Conservation (phyloP, 805 yeast species). For the Tetrapisispora nanseiensis region DNA sequence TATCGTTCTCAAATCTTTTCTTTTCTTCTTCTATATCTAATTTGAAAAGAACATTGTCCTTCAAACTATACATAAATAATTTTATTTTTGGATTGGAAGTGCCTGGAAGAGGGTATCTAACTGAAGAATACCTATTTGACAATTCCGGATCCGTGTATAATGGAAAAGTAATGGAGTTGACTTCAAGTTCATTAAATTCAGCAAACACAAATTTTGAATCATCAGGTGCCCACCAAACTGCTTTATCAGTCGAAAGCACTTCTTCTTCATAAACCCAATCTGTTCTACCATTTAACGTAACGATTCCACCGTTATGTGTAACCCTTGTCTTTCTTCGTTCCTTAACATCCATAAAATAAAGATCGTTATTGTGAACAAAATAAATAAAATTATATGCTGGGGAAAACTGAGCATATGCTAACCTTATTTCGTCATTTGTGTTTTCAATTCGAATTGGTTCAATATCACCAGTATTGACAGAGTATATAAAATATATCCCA, state of each 20-base stretch:
- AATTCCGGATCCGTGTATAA: conserved; percentile 34
- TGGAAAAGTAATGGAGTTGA: conserved; percentile 43
- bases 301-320: conserved; percentile 40
- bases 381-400: conserved; percentile 48
- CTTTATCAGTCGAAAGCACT: conserved; percentile 46
- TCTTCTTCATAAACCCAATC: conserved; percentile 88
- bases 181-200: conserved; percentile 50
- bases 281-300: conserved; percentile 56
- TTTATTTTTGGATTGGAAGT: conserved; percentile 46
- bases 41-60: conserved; percentile 13
- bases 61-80: conserved; percentile 35
- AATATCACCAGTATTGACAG: conserved; percentile 32
- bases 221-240: conserved; percentile 68
- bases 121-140: conserved; percentile 38
- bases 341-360: conserved; percentile 38
- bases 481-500: conserved; percentile 54
- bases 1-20: conserved; percentile 31
- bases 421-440: neutral
- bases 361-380: conserved; percentile 46
- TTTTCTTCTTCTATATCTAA: conserved; percentile 18
- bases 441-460: conserved; percentile 23
- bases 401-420: conserved; percentile 48
- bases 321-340: conserved; percentile 10
- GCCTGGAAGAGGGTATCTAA: conserved; percentile 73
- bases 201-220: conserved; percentile 47